Percentiles rank a stretch among this genome's conserved stretches.
These are phyloP conservation scores for Sclerospora graminicola DNA, from an alignment of 352 stramenopile species.

Conservation along the genomic window DNA sequence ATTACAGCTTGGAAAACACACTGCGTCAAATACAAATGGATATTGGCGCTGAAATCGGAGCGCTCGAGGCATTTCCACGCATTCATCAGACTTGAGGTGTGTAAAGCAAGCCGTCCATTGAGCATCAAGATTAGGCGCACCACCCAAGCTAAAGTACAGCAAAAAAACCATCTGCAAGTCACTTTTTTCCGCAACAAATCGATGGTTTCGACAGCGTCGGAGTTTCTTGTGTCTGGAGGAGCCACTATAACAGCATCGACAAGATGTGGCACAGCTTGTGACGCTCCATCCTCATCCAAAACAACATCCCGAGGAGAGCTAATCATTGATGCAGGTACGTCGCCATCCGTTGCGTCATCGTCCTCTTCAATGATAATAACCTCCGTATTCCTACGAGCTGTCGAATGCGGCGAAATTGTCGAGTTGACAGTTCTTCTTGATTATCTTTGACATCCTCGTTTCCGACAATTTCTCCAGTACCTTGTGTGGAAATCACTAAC, in stretches of 20 bases:
- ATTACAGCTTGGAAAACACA: slow-evolving; percentile 41
- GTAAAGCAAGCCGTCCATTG: slow-evolving; percentile 36
- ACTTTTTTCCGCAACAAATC: slow-evolving; percentile 23
- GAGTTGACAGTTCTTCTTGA: not conserved
- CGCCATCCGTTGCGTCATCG: slow-evolving; percentile 16
- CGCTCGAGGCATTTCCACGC: slow-evolving; percentile 27
- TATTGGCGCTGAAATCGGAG: slow-evolving; percentile 31
- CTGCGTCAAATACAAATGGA: slow-evolving; percentile 28
- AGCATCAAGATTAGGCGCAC: slow-evolving; percentile 32
- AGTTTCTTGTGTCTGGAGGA: slow-evolving; percentile 1
- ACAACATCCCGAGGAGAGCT: slow-evolving; percentile 30
- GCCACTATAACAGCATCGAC: slow-evolving; percentile 6
- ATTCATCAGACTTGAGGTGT: slow-evolving; percentile 25
- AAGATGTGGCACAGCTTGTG: slow-evolving; percentile 8
- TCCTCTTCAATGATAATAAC: slow-evolving; percentile 63
- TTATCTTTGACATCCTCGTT: not conserved
- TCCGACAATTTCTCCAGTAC: not conserved
- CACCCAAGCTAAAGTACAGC: slow-evolving; percentile 53
- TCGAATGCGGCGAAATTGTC: slow-evolving; percentile 18
- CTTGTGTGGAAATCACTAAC: not conserved
- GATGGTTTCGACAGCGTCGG: slow-evolving; percentile 8
- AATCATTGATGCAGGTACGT: too few species aligned
- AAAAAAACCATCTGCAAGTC: slow-evolving; percentile 38
- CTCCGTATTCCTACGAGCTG: slow-evolving; percentile 21
- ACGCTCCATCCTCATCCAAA: slow-evolving; percentile 19